Evolutionary conservation across 2,329 filamentous ascomycete genomes (phyloP).

Genomic region (Cercospora berteroae): DNA sequence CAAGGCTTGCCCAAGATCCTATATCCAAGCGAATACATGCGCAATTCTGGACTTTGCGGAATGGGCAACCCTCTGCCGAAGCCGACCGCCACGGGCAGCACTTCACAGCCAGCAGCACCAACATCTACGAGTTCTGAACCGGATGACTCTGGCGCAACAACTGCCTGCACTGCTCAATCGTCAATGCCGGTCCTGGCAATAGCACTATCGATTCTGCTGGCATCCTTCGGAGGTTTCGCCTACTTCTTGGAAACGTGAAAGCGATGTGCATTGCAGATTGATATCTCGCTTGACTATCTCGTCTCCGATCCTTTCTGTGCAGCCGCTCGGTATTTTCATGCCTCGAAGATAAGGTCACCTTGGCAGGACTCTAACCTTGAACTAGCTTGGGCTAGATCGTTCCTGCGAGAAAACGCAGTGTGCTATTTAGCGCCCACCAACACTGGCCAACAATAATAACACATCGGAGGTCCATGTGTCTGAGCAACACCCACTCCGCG

Average conservation of each 20-base stretch:
- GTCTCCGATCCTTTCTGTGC: not conserved
- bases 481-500: not conserved
- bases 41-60: slow-evolving; percentile 31
- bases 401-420: not conserved
- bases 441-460: not conserved
- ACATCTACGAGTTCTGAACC: not conserved
- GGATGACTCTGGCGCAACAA: not conserved
- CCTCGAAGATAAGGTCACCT: not conserved
- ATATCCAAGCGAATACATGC: slow-evolving; percentile 31
- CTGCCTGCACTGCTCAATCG: not conserved
- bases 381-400: not conserved
- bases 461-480: not conserved
- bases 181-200: not conserved
- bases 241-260: not conserved
- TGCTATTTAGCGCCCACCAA: not conserved
- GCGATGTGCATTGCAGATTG: not conserved
- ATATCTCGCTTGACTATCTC: not conserved
- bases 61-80: not conserved
- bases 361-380: not conserved
- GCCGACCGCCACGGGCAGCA: not conserved
- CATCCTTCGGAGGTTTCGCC: not conserved
- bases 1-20: slow-evolving; percentile 39
- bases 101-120: not conserved
- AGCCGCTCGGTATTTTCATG: not conserved
- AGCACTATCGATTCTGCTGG: not conserved